Evolutionary conservation across 768 basidiomycete genomes (phyloP).

Genomic region (Rickenella mellea): DNA sequence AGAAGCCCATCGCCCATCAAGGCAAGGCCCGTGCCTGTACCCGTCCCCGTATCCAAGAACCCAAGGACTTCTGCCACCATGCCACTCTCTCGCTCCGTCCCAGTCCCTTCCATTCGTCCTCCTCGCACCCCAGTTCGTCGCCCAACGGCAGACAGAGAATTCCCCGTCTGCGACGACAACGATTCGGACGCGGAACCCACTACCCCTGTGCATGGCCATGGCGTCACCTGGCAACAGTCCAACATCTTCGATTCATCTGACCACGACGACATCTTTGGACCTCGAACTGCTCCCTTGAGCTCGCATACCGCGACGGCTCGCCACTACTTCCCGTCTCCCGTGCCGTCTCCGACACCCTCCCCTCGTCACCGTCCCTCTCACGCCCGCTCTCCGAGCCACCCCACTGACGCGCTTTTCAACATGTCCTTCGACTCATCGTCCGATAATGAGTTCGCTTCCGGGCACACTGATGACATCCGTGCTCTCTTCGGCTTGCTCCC

Average conservation of each 20-base stretch:
- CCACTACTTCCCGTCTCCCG: slow-evolving; percentile 27
- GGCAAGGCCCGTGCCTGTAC: slow-evolving; percentile 27
- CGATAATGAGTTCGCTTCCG: slow-evolving; percentile 25
- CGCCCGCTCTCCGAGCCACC: slow-evolving; percentile 58
- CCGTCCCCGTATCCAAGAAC: slow-evolving; percentile 4
- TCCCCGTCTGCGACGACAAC: slow-evolving; percentile 70
- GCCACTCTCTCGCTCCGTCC: slow-evolving; percentile 13
- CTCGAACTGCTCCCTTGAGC: slow-evolving; percentile 41
- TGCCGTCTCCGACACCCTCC: slow-evolving; percentile 27
- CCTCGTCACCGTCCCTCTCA: slow-evolving; percentile 31
- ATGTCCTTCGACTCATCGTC: slow-evolving; percentile 76
- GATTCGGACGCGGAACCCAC: slow-evolving; percentile 38
- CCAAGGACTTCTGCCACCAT: slow-evolving; percentile 19
- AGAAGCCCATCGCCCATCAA: neutral
- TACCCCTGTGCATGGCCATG: slow-evolving; percentile 40
- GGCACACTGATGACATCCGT: slow-evolving; percentile 19
- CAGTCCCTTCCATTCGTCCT: slow-evolving; percentile 23
- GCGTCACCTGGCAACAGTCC: slow-evolving; percentile 22
- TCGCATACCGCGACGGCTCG: slow-evolving; percentile 21
- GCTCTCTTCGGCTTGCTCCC: slow-evolving; percentile 19
- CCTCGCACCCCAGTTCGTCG: slow-evolving; percentile 9
- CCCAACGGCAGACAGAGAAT: slow-evolving; percentile 21
- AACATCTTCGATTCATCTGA: slow-evolving; percentile 19
- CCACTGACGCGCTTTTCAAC: slow-evolving; percentile 39
- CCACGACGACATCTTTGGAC: no score